A percentile compares a stretch with the other conserved stretches of the same genome.
These are phyloP conservation scores for Corymbia calophylla DNA, from an alignment of 441 rosid genomes.

Conservation along the genomic window DNA sequence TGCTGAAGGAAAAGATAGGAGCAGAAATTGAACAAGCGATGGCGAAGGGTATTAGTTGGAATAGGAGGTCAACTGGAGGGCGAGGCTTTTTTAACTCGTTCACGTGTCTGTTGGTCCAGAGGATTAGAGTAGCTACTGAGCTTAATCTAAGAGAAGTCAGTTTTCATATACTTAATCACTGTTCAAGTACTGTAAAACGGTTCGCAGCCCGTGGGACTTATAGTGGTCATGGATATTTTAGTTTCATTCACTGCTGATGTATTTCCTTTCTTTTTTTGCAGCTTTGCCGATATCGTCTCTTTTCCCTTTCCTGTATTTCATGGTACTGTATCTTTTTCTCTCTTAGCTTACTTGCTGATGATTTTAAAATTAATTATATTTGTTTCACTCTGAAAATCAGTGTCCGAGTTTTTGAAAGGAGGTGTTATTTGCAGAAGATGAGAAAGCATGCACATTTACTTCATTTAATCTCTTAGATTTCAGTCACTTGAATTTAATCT, in stretches of 20 bases:
- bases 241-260: background rate
- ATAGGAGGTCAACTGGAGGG: background rate
- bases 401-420: background rate
- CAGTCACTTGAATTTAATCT: background rate
- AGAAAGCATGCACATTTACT: background rate
- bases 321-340: slow-evolving; percentile 14
- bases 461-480: background rate
- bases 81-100: background rate
- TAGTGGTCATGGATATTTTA: background rate
- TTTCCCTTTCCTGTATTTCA: slow-evolving; percentile 42
- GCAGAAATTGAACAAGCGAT: background rate
- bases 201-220: background rate
- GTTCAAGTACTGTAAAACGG: background rate
- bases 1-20: background rate
- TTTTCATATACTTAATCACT: background rate
- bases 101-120: background rate
- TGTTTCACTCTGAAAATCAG: background rate
- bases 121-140: background rate
- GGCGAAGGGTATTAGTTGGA: background rate
- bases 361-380: background rate
- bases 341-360: background rate
- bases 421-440: background rate
- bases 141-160: background rate
- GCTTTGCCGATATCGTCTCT: slow-evolving; percentile 41
- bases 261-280: slow-evolving; percentile 4